Base-by-base conservation (phyloP, 1,139 yeast species). In the Hyphopichia fennica region DNA sequence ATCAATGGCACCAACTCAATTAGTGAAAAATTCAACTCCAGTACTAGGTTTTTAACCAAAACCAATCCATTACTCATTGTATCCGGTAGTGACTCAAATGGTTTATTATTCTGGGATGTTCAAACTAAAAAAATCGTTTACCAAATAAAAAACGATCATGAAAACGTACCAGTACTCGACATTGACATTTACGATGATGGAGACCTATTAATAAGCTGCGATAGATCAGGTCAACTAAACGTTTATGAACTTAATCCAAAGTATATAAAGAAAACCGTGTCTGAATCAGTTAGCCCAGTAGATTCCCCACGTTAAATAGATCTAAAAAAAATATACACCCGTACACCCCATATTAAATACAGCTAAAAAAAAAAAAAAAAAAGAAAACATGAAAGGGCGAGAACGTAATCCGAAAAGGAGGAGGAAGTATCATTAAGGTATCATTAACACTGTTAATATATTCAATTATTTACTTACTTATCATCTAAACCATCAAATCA, bases 101-200 rank as follows among this genome's bases (percentile, higher is more conserved):
- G 75, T 0, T 63, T 89, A 2, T 60, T 81, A 9, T 65, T 88
- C 30, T 90, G 96, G 96, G 84, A 87, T 54, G 72, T 89, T 1
- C 91, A 87, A 50, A 62, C 81, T 7, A 87, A 84, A 57, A 63
- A 72, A n/a, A 58, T 82, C 4, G 67, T 79, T 7, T 67, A 60
- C 22, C 62, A 60, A 33, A 53, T 54, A n/a, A n/a, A 25, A 25
- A n/a, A 28, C 10, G 25, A 22, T 22, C 30, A 27, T 30, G 42
- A 65, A 1, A 54, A 55, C 3, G 57, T 49, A 14, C 77, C 82
- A 0, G 77, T 82, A 1, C 60, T 82, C 45, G 74, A 75, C 39
- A 67, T 82, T 3, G 82, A 77, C 47, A 56, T 64, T 4, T 52
- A 46, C 23, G 66, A 66, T 9, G 58, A 63, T 1, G 76, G 79